Evolutionary conservation across 2,329 filamentous ascomycete genomes (phyloP), one percentile per base, ranked within the genome.

Genomic region (Sporothrix pallida): DNA sequence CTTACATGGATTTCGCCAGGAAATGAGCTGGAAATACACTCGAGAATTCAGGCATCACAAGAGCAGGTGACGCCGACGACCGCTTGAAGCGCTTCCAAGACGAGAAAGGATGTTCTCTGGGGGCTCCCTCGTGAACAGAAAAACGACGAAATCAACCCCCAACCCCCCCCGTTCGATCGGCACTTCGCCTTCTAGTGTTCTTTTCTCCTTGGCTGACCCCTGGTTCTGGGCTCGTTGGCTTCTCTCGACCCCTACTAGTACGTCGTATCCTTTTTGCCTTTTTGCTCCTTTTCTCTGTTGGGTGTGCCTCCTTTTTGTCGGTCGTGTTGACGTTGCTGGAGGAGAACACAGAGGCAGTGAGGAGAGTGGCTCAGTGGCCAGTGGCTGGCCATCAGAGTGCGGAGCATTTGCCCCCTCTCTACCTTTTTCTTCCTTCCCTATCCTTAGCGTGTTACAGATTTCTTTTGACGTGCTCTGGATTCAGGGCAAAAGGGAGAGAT

Each of bases 371-470:
- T 37, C 31, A 9, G 37, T 46, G 31, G 15, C 31, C 31, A 20
- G 31, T 60, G 15, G 9, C 26, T 23, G 23, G 54, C 10, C 20
- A 17, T 62, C 15, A 6, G 26, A 15, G 37, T 46, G 17, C 60
- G 67, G 46, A 52, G 67, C 23, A n/a, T 69, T 56, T 42, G 13
- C 23, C 26, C 67, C 13, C 46, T 54, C 17, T 52, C 26, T 50
- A 42, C 44, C n/a, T 20, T 54, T 69, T 52, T 20, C 20, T 20
- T 42, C 54, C 37, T 20, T 69, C n/a, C 67, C 17, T 44, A 31
- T 52, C 31, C 46, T 70, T 70, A 46, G 67, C 50, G 67, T 58
- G 67, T 70, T 70, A 70, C 67, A 70, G 67, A 56, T 56, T 23
- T 6, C 67, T 20, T 52, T 70, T 56, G 67, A 70, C 31, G 26